Evolutionary conservation across 345 rosid species (phyloP).

Genomic region (Dovyalis caffra): DNA sequence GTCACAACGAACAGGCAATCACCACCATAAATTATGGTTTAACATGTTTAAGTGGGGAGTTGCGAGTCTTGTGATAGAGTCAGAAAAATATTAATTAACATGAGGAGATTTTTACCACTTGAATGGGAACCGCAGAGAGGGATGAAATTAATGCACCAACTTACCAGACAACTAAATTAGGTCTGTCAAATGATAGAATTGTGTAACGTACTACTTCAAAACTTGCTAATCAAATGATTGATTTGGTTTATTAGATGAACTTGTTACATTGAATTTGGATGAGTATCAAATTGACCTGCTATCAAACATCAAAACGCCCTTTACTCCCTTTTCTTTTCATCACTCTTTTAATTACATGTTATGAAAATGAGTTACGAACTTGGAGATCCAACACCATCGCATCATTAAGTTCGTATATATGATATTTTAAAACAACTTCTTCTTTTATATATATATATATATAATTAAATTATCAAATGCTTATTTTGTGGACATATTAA

Average conservation of each 20-base stretch:
- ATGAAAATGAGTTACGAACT: conserved; percentile 4
- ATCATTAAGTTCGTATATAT: not conserved
- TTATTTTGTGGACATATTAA: too few species aligned
- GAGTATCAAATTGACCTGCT: not conserved
- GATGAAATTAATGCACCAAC: conserved; percentile 6
- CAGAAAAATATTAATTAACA: too few species aligned
- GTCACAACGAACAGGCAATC: too few species aligned
- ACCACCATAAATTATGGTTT: too few species aligned
- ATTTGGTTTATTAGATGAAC: conserved; percentile 8
- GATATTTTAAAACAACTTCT: conserved; percentile 1
- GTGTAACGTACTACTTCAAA: conserved; percentile 10
- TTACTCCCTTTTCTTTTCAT: too few species aligned
- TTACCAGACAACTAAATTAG: conserved; percentile 15
- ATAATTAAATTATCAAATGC: too few species aligned
- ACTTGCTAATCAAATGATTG: conserved; percentile 15
- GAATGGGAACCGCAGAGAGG: not conserved
- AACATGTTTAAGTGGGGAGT: too few species aligned
- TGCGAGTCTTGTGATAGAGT: too few species aligned
- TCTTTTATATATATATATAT: too few species aligned
- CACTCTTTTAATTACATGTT: not conserved
- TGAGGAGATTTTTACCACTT: too few species aligned
- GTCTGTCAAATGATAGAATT: conserved; percentile 13
- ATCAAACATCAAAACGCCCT: too few species aligned
- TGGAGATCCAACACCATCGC: not conserved
- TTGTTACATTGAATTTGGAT: conserved; percentile 18